Conservation (phyloP, 1,139 yeast species). For the Magnusiomyces paraingens region DNA sequence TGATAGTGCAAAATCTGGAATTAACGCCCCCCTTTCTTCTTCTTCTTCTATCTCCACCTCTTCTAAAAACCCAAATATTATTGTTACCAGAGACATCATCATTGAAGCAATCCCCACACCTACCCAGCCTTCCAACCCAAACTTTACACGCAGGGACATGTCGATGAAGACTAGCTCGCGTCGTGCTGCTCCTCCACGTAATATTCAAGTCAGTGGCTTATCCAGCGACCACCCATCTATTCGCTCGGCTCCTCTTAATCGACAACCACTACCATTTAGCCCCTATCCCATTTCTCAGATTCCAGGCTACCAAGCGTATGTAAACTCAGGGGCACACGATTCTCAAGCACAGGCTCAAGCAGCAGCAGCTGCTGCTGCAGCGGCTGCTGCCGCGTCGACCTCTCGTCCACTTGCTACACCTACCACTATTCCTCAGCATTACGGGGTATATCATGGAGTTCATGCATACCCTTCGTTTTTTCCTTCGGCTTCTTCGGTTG, state of each 20-base stretch:
- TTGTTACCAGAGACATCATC: slow-evolving; percentile 14
- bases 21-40: no score
- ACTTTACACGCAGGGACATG: slow-evolving; percentile 4
- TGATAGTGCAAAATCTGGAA: no score
- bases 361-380: neutral
- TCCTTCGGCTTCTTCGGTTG: no score
- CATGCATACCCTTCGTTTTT: no score
- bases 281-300: slow-evolving; percentile 8
- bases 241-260: slow-evolving; percentile 15
- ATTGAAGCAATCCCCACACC: slow-evolving; percentile 16
- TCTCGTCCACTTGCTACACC: neutral
- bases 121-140: slow-evolving; percentile 6
- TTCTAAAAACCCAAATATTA: slow-evolving; percentile 7
- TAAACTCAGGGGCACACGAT: slow-evolving; percentile 2
- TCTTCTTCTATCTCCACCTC: neutral
- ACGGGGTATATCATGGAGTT: no score
- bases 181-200: slow-evolving; percentile 11
- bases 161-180: slow-evolving; percentile 2
- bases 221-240: slow-evolving; percentile 12
- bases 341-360: slow-evolving; percentile 1
- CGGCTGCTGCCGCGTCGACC: neutral
- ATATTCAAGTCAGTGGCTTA: slow-evolving; percentile 12
- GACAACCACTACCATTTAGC: slow-evolving; percentile 12
- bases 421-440: no score
- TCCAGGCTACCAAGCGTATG: slow-evolving; percentile 6